Evolutionary conservation across 768 basidiomycete genomes (phyloP).

Genomic region (Agrocybe pediades): DNA sequence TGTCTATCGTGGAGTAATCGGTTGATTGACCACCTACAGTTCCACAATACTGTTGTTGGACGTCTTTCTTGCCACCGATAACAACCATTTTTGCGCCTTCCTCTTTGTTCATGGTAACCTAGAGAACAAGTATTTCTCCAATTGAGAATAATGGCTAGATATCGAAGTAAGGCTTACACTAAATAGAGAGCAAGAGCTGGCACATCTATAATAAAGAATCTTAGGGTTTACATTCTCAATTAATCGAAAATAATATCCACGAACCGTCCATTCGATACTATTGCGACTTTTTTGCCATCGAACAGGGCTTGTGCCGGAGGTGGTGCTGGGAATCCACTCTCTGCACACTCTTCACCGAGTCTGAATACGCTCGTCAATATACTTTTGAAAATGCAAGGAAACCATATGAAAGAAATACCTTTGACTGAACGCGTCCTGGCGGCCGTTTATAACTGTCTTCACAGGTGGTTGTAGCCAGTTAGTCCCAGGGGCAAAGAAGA

Average conservation of each 20-base stretch:
- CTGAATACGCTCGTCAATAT: slow-evolving; percentile 23
- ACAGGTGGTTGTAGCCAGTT: slow-evolving; percentile 55
- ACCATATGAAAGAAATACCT: slow-evolving; percentile 27
- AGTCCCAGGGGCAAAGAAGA: slow-evolving; percentile 37
- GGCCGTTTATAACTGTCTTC: slow-evolving; percentile 46
- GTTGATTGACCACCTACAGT: slow-evolving; percentile 65
- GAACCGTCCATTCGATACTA: slow-evolving; percentile 57
- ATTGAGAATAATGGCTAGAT: neutral
- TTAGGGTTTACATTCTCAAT: neutral
- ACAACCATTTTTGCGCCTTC: slow-evolving; percentile 60
- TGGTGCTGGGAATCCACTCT: slow-evolving; percentile 21
- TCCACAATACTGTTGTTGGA: slow-evolving; percentile 60
- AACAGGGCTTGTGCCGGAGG: slow-evolving; percentile 52
- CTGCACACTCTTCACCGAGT: slow-evolving; percentile 45
- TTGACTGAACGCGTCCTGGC: slow-evolving; percentile 53
- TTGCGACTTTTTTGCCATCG: slow-evolving; percentile 50
- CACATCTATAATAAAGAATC: slow-evolving; percentile 42
- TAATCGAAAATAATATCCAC: neutral
- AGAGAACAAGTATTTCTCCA: neutral
- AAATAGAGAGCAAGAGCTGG: slow-evolving; percentile 50
- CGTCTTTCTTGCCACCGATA: slow-evolving; percentile 50
- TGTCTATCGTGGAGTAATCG: slow-evolving; percentile 60
- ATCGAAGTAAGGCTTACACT: slow-evolving; percentile 35
- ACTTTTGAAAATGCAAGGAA: neutral
- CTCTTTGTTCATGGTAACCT: slow-evolving; percentile 63